Percentiles rank a stretch among this genome's conserved stretches.
These are phyloP conservation scores for Clohesyomyces aquaticus DNA, from an alignment of 495 filamentous ascomycete species.

Conservation along the genomic window DNA sequence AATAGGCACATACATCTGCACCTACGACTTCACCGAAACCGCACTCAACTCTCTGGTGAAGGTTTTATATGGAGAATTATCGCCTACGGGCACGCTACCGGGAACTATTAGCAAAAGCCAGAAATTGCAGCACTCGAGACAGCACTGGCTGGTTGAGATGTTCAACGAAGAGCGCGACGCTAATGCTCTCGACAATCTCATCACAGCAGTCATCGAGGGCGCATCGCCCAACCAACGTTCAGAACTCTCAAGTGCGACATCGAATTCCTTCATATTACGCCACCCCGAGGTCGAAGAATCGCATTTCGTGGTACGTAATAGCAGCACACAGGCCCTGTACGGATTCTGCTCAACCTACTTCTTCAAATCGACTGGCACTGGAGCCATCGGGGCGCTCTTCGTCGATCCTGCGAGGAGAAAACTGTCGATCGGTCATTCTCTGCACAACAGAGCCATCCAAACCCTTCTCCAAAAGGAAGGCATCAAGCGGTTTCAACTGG, in stretches of 20 bases:
- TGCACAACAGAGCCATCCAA: conserved; percentile 80
- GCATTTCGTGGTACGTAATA: conserved; percentile 90
- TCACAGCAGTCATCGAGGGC: conserved; percentile 65
- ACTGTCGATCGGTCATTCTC: conserved; percentile 80
- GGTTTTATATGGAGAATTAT: conserved; percentile 75
- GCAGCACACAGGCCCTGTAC: conserved; percentile 81
- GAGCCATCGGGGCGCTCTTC: conserved; percentile 79
- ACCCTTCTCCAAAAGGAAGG: conserved; percentile 68
- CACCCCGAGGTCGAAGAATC: conserved; percentile 70
- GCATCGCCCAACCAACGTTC: conserved; percentile 60
- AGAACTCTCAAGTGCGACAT: conserved; percentile 67
- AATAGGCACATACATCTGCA: conserved; percentile 88
- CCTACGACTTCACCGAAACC: conserved; percentile 91
- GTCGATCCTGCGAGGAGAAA: conserved; percentile 83
- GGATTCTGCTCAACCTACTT: conserved; percentile 89
- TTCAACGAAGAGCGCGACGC: conserved; percentile 79
- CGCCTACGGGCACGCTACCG: conserved; percentile 71
- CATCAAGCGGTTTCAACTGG: conserved; percentile 76
- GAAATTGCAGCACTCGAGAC: conserved; percentile 76
- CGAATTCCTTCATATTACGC: conserved; percentile 73
- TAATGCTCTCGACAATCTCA: conserved; percentile 67
- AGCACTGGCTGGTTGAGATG: conserved; percentile 87
- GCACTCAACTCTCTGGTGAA: conserved; percentile 81
- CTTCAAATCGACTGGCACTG: conserved; percentile 67
- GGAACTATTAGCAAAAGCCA: conserved; percentile 81